phyloP scores from a whole-genome alignment of 2,329 filamentous ascomycete species.

The Furcasterigmium sp. region DNA sequence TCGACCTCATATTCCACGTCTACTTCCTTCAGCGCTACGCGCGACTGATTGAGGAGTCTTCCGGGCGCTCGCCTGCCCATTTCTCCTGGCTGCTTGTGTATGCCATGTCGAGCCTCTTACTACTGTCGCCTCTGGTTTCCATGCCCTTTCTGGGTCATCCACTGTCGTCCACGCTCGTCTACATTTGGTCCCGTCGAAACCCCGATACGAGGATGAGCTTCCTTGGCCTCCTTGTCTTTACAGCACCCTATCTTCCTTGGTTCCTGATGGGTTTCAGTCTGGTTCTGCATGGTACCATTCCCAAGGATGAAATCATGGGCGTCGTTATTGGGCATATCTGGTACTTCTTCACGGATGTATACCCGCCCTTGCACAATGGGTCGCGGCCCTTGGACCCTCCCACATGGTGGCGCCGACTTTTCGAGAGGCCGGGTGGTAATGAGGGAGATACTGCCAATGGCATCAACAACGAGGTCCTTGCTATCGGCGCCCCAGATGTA shows the following conservation, averaged over 20 bases:
- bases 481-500: slow-evolving; percentile 37
- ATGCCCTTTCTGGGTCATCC: slow-evolving; percentile 95
- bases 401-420: slow-evolving; percentile 81
- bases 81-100: slow-evolving; percentile 95
- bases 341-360: slow-evolving; percentile 98
- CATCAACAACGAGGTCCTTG: slow-evolving; percentile 58
- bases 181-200: slow-evolving; percentile 96
- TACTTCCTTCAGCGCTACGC: slow-evolving; percentile 98
- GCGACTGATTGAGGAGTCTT: slow-evolving; percentile 88
- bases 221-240: slow-evolving; percentile 83
- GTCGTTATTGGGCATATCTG: slow-evolving; percentile 93
- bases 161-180: slow-evolving; percentile 87
- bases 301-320: slow-evolving; percentile 94
- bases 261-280: slow-evolving; percentile 90
- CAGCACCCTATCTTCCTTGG: slow-evolving; percentile 92
- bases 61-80: slow-evolving; percentile 83
- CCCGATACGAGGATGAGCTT: slow-evolving; percentile 88
- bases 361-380: slow-evolving; percentile 82
- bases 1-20: slow-evolving; percentile 94
- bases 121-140: slow-evolving; percentile 78
- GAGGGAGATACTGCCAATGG: slow-evolving; percentile 40
- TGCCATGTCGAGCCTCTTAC: slow-evolving; percentile 71
- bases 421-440: slow-evolving; percentile 50
- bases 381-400: slow-evolving; percentile 85
- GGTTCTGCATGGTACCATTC: slow-evolving; percentile 81